Percentiles rank a stretch among this genome's conserved stretches.
Conservation (phyloP, 2,329 filamentous ascomycete species). For the Apiospora kogelbergensis region DNA sequence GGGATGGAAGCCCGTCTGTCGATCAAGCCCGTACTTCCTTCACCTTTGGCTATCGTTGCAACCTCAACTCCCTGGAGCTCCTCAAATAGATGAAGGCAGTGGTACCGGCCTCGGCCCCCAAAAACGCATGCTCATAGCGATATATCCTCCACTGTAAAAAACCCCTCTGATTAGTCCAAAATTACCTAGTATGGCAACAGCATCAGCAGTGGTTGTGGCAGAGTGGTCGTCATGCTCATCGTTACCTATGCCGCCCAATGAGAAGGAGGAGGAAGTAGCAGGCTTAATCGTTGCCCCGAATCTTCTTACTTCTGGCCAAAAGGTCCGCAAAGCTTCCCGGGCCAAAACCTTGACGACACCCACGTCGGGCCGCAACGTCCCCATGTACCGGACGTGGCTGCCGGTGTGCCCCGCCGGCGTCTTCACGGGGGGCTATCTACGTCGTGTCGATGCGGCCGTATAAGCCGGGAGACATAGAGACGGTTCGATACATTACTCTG, state of each 20-base stretch:
- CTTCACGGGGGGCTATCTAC: constrained; percentile 52
- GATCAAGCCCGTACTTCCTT: neutral
- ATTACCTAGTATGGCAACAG: neutral
- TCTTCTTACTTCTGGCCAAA: neutral
- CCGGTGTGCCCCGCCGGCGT: constrained; percentile 57
- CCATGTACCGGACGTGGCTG: constrained; percentile 62
- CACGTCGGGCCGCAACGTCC: constrained; percentile 55
- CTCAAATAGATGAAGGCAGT: neutral
- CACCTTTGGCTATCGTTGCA: neutral
- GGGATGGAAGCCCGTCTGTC: neutral
- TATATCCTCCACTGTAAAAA: neutral
- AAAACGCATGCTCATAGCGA: neutral
- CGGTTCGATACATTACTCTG: constrained; percentile 54
- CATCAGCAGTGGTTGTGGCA: neutral
- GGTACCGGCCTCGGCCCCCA: too few relatives aligned
- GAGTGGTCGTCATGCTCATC: too few relatives aligned
- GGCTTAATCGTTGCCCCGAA: neutral
- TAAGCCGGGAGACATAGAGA: constrained; percentile 45
- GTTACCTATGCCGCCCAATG: neutral
- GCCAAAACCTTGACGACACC: constrained; percentile 37
- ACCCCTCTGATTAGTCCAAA: neutral
- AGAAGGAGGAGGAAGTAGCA: neutral
- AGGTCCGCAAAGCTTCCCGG: constrained; percentile 41
- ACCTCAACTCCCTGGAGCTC: neutral
- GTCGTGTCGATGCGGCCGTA: constrained; percentile 68